Percentiles rank a stretch among this genome's conserved stretches.
phyloP scores from a whole-genome alignment of 352 stramenopile species.

The Phytophthora rubi region DNA sequence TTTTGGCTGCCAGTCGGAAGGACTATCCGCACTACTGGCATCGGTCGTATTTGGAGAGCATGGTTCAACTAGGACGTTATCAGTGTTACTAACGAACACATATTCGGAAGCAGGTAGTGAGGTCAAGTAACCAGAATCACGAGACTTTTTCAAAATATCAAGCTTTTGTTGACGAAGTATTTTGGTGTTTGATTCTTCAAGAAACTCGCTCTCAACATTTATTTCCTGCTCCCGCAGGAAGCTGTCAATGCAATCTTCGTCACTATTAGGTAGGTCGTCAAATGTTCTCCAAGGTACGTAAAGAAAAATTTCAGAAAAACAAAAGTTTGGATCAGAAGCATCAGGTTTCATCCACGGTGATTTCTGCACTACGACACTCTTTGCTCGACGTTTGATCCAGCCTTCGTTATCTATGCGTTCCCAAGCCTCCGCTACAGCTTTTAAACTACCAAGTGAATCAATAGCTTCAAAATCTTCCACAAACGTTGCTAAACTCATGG shows the following conservation, averaged over 20 bases:
- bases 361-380: background rate
- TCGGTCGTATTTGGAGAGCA: too few relatives aligned
- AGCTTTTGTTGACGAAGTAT: too few relatives aligned
- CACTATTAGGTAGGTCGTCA: background rate
- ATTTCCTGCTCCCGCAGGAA: background rate
- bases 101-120: conserved; percentile 3
- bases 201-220: background rate
- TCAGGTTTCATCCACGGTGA: conserved; percentile 10
- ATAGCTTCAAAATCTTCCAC: conserved; percentile 4
- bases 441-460: background rate
- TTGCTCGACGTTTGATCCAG: background rate
- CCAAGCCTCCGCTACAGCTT: background rate
- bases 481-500: conserved; percentile 1
- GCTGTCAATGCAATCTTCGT: conserved; percentile 3
- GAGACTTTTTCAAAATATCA: background rate
- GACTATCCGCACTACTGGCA: too few relatives aligned
- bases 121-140: background rate
- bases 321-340: background rate
- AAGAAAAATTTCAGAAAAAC: conserved; percentile 15
- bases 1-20: too few relatives aligned
- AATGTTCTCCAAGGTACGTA: conserved; percentile 1
- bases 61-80: too few relatives aligned
- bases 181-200: background rate
- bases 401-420: background rate
- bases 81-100: background rate